Conservation (phyloP, 192 early-diverging fungal genomes). For the Chytriomyces confervae region DNA sequence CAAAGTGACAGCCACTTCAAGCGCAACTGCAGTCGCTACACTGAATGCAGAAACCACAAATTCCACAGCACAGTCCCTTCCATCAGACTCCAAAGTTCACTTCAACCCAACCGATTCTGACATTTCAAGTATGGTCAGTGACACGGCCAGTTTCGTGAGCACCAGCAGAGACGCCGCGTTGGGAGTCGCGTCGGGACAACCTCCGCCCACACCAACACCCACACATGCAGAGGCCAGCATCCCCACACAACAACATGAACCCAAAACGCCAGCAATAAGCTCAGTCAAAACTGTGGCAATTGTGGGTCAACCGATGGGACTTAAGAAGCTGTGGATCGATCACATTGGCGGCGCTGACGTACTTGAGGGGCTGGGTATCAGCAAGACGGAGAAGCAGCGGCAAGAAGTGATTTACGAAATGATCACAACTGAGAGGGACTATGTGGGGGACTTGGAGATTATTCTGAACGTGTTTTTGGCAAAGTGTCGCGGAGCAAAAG, state of each 20-base stretch:
- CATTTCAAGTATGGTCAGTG: slow-evolving; percentile 1
- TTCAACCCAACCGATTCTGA: slow-evolving; percentile 8
- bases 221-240: background rate
- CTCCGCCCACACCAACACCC: background rate
- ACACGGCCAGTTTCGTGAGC: slow-evolving; percentile 7
- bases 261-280: background rate
- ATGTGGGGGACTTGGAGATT: slow-evolving; percentile 84
- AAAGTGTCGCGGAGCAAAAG: slow-evolving; percentile 43
- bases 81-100: background rate
- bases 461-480: slow-evolving; percentile 69
- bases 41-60: background rate
- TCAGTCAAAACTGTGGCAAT: slow-evolving; percentile 28
- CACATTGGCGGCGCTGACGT: slow-evolving; percentile 57
- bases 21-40: background rate
- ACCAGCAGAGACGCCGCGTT: background rate
- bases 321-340: slow-evolving; percentile 51
- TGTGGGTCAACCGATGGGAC: slow-evolving; percentile 34
- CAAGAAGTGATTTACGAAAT: slow-evolving; percentile 97
- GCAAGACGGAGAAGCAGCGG: slow-evolving; percentile 76
- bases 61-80: background rate
- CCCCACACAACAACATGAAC: background rate
- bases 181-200: too few relatives aligned
- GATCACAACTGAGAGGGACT: slow-evolving; percentile 88
- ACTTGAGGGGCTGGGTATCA: slow-evolving; percentile 63
- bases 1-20: background rate